Evolutionary conservation across 163 green algal species (phyloP), one percentile per base, ranked within the genome.

Genomic region (Scenedesmus sp.): DNA sequence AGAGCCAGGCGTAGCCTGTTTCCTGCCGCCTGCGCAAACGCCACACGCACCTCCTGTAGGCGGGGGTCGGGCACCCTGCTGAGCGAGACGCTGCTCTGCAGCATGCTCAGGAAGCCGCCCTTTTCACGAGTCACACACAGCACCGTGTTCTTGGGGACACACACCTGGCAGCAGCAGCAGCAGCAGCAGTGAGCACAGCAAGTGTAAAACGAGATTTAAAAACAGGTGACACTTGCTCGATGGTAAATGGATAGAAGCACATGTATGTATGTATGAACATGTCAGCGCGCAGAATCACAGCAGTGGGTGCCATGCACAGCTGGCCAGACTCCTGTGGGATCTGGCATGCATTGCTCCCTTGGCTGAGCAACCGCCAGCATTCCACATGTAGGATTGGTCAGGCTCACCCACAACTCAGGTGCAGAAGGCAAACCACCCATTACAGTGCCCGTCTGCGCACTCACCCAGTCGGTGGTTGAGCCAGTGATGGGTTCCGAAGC

Each of bases 401-500:
- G n/a, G n/a, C 56, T 22, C 51, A 61, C 51, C 24, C 1, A 15
- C 51, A 61, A 3, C 51, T 61, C 51, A 12, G 1, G 20, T 16
- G 13, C 12, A 61, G 3, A 12, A n/a, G n/a, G 56, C 56, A 70
- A n/a, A 20, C 20, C 59, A 72, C 4, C 22, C 59, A 72, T 12
- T 33, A 22, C 35, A 24, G 22, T 46, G 72, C 72, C 9, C 35
- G 15, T n/a, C 15, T 26, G 72, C 72, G 49, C 18, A 61, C 81
- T 87, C 49, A 94, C 92, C 94, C 94, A 96, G 61, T 96, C 94
- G 0, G 92, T 92, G 33, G 68, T 93, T 5, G 91, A 86, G 81
- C 94, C 91, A 9, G 98, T 99, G 93, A 99, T 98, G 9, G 98
- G 98, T 93, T 99, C 98, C 4, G 94, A 98, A 5, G 98, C 97